These are phyloP conservation scores for Cryptosporidium baileyi DNA, from an alignment of 169 alveolate genomes.

Conservation along the genomic window DNA sequence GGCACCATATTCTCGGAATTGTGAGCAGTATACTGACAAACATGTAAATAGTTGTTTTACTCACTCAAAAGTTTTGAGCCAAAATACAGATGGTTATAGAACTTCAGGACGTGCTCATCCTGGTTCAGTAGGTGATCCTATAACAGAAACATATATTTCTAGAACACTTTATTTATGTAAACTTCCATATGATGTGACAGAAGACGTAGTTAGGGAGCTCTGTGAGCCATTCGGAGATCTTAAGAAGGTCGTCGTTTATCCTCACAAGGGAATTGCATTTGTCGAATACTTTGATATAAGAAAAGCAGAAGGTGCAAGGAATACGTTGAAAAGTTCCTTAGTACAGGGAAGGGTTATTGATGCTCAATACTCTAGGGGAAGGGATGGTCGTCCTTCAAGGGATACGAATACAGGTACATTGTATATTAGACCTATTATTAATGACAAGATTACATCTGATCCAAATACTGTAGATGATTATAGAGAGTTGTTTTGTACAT, in stretches of 20 bases:
- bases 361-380: constrained; percentile 71
- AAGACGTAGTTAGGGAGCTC: constrained; percentile 62
- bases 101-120: neutral
- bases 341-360: constrained; percentile 71
- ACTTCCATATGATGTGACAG: constrained; percentile 72
- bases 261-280: constrained; percentile 73
- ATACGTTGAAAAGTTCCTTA: constrained; percentile 65
- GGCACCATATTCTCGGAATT: constrained; percentile 14
- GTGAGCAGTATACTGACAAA: neutral
- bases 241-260: constrained; percentile 70
- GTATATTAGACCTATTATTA: constrained; percentile 54
- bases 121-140: neutral
- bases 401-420: constrained; percentile 73
- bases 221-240: constrained; percentile 73
- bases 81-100: neutral
- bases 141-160: constrained; percentile 35
- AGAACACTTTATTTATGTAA: constrained; percentile 71
- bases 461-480: constrained; percentile 72
- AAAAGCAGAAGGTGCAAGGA: constrained; percentile 73
- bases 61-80: neutral
- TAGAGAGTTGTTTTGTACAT: constrained; percentile 57
- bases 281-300: constrained; percentile 74
- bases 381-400: constrained; percentile 42
- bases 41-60: neutral
- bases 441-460: constrained; percentile 14